Percentiles rank a stretch among this genome's conserved stretches.
Evolutionary conservation across 2,329 filamentous ascomycete genomes (phyloP).

Genomic region (Fusarium sp.): DNA sequence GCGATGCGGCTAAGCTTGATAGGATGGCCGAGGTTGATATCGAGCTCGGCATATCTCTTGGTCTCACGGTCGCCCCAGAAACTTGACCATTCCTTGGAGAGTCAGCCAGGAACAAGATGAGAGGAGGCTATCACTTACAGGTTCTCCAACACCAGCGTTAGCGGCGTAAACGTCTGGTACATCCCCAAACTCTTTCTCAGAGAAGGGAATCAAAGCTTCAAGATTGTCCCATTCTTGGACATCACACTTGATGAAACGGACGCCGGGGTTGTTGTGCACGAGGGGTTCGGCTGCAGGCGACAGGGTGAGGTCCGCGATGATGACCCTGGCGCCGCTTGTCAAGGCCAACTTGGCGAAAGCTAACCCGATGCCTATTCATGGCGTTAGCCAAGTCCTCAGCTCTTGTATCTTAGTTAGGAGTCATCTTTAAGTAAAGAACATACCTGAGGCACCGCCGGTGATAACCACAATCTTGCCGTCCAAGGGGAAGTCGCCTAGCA

Average conservation of each 20-base stretch:
- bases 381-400: background rate
- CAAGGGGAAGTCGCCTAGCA: background rate
- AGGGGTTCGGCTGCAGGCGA: background rate
- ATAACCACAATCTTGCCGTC: conserved; percentile 7
- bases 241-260: conserved; percentile 12
- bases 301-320: conserved; percentile 12
- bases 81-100: conserved; percentile 15
- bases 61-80: conserved; percentile 20
- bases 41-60: conserved; percentile 8
- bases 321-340: background rate
- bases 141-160: conserved; percentile 15
- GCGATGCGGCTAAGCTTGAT: conserved; percentile 18
- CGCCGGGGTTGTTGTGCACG: background rate
- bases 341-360: conserved; percentile 3
- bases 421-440: too few relatives aligned
- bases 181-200: conserved; percentile 1
- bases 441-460: conserved; percentile 16
- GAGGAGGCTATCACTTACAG: background rate
- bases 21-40: conserved; percentile 18
- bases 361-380: conserved; percentile 7
- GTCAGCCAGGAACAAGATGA: background rate
- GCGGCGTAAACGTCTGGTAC: conserved; percentile 18
- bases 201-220: background rate
- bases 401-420: background rate
- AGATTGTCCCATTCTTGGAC: conserved; percentile 17